These are phyloP conservation scores for Penicillium corylophilum DNA, from an alignment of 2,329 filamentous ascomycete species.

Conservation along the genomic window DNA sequence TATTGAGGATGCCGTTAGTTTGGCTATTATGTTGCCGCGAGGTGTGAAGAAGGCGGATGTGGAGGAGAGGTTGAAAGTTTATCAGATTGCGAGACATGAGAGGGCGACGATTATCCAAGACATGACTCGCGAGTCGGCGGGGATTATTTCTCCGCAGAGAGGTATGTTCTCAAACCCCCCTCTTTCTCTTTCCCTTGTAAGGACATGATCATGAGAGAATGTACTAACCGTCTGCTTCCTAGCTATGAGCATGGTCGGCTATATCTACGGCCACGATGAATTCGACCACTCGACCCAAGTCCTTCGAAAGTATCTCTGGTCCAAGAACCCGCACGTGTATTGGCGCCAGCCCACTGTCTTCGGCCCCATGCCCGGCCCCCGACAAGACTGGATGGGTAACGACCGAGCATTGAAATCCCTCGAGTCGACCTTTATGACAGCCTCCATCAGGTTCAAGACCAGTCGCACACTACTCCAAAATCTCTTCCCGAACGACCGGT, in stretches of 20 bases:
- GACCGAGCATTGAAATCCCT: slow-evolving; percentile 23
- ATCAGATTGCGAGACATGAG: slow-evolving; percentile 58
- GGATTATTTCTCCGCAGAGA: slow-evolving; percentile 15
- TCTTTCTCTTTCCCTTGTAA: not conserved
- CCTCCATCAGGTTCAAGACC: slow-evolving; percentile 53
- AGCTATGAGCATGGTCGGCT: slow-evolving; percentile 40
- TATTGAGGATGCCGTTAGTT: slow-evolving; percentile 64
- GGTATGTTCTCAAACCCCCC: slow-evolving; percentile 18
- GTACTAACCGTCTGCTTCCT: not conserved
- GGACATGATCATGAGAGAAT: not conserved
- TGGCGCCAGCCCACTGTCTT: slow-evolving; percentile 50
- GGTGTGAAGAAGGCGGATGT: slow-evolving; percentile 50
- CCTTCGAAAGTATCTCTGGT: slow-evolving; percentile 49
- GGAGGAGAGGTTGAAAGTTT: slow-evolving; percentile 57
- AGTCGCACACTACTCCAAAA: slow-evolving; percentile 51
- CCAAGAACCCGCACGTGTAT: slow-evolving; percentile 43
- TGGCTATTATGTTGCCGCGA: slow-evolving; percentile 56
- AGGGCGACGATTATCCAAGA: slow-evolving; percentile 60
- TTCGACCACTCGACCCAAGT: slow-evolving; percentile 54
- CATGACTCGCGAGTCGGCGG: slow-evolving; percentile 48
- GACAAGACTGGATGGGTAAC: slow-evolving; percentile 33
- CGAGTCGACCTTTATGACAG: slow-evolving; percentile 45
- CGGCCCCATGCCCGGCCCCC: slow-evolving; percentile 49
- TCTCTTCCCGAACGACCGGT: slow-evolving; percentile 46
- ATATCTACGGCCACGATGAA: slow-evolving; percentile 61